Conservation (phyloP, 202 grass and related monocot species). For the Hordeum pubiflorum region DNA sequence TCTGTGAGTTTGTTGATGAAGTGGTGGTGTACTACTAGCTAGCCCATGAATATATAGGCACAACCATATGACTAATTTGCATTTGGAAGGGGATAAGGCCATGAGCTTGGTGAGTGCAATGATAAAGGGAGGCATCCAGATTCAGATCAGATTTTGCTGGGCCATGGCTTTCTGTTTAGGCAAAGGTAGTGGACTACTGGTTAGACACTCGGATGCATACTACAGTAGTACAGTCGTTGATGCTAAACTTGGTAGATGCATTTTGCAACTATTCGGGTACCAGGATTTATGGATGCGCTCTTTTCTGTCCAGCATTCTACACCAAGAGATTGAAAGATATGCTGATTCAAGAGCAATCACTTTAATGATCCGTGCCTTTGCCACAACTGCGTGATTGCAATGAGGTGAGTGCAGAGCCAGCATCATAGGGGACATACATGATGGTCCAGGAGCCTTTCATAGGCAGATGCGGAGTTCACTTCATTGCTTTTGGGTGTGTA, state of each 20-base stretch:
- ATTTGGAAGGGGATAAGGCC: too few species aligned
- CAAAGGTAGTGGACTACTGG: not conserved
- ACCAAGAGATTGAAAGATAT: not conserved
- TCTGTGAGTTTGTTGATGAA: slow-evolving; percentile 10
- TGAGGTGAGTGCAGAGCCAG: not conserved
- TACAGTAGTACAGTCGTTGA: not conserved
- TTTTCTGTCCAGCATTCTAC: not conserved
- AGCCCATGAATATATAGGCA: slow-evolving; percentile 33
- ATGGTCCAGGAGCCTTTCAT: not conserved
- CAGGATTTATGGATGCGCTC: slow-evolving; percentile 12
- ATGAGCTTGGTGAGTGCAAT: too few species aligned
- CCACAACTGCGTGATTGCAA: not conserved
- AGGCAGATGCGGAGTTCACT: not conserved
- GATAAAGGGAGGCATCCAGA: too few species aligned
- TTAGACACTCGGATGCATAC: slow-evolving; percentile 2
- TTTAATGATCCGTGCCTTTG: not conserved
- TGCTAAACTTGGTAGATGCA: not conserved
- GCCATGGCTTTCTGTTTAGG: not conserved
- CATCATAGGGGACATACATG: not conserved
- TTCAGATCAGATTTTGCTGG: too few species aligned
- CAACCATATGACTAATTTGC: too few species aligned
- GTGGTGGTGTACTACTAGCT: not conserved
- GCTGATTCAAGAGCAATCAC: not conserved
- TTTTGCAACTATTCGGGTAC: not conserved
- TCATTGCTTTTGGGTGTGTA: not conserved